phyloP scores from a whole-genome alignment of 2,329 filamentous ascomycete species.

The Fonsecaea erecta region DNA sequence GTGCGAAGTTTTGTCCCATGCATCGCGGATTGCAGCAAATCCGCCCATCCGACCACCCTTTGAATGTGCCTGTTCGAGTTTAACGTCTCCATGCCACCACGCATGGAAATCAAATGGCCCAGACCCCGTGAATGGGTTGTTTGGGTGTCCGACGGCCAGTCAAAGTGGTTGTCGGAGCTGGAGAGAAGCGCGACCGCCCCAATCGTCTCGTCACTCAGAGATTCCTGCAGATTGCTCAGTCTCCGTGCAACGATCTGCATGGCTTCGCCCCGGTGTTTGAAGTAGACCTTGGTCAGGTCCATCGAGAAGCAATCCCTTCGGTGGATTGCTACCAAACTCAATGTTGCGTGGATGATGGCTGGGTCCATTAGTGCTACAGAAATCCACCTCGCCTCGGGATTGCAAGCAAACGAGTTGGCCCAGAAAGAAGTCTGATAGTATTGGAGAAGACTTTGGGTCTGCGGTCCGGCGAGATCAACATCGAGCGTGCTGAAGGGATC shows the following conservation, averaged over 20 bases:
- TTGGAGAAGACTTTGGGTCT: constrained; percentile 23
- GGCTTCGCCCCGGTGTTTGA: constrained; percentile 30
- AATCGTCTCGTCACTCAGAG: constrained; percentile 23
- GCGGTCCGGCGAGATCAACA: constrained; percentile 18
- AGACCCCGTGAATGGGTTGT: constrained; percentile 18
- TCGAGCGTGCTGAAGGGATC: constrained; percentile 22
- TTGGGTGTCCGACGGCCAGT: constrained; percentile 21
- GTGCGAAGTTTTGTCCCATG: constrained; percentile 21
- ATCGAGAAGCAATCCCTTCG: constrained; percentile 23
- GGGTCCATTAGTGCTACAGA: constrained; percentile 26
- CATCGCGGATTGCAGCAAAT: constrained; percentile 24
- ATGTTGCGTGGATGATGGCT: constrained; percentile 28
- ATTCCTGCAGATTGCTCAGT: constrained; percentile 14
- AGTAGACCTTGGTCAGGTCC: constrained; percentile 21
- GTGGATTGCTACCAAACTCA: constrained; percentile 28
- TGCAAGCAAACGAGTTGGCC: constrained; percentile 30
- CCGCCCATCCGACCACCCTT: constrained; percentile 26
- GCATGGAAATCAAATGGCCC: constrained; percentile 18
- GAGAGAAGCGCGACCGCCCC: constrained; percentile 27
- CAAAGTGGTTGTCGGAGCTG: constrained; percentile 29
- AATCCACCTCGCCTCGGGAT: constrained; percentile 30
- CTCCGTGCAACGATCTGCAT: constrained; percentile 23
- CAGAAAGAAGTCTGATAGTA: constrained; percentile 28
- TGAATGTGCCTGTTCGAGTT: constrained; percentile 22
- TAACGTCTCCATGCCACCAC: constrained; percentile 25